Evolutionary conservation across 352 stramenopile genomes (phyloP).

Genomic region (Pythium dissimile): DNA sequence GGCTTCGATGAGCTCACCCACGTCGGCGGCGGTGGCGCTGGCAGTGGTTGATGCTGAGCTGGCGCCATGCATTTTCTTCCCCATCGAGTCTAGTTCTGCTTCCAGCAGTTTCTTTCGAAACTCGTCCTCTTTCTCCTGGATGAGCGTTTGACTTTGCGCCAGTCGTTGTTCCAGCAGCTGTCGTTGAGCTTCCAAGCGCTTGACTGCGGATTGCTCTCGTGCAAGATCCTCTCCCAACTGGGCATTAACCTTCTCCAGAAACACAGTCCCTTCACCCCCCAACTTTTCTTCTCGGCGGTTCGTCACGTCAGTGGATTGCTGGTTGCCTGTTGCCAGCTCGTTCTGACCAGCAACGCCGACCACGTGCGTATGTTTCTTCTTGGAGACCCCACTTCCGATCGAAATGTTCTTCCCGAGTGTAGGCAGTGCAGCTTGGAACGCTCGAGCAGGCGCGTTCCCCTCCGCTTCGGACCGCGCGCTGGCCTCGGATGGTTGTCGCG

Average conservation of each 20-base stretch:
- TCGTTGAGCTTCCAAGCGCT: slow-evolving; percentile 25
- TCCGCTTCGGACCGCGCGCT: slow-evolving; percentile 4
- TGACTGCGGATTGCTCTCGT: slow-evolving; percentile 20
- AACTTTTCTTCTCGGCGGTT: neutral
- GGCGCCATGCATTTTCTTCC: slow-evolving; percentile 1
- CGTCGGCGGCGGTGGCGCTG: slow-evolving; percentile 37
- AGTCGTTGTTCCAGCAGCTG: slow-evolving; percentile 48
- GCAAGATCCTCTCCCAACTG: slow-evolving; percentile 29
- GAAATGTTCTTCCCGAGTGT: neutral
- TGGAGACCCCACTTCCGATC: too few relatives aligned
- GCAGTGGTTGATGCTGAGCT: neutral
- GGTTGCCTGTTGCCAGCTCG: too few relatives aligned
- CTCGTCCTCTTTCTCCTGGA: slow-evolving; percentile 60
- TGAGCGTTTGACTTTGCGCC: slow-evolving; percentile 30
- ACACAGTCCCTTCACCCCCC: neutral
- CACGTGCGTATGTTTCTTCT: too few relatives aligned
- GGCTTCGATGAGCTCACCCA: slow-evolving; percentile 61
- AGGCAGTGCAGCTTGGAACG: neutral
- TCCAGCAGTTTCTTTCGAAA: slow-evolving; percentile 51
- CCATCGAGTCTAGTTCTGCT: slow-evolving; percentile 30
- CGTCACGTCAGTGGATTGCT: neutral
- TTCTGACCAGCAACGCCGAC: too few relatives aligned
- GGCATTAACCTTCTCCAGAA: slow-evolving; percentile 3
- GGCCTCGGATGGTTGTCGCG: neutral
- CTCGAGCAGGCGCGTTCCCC: neutral